Evolutionary conservation across 352 stramenopile genomes (phyloP), one percentile per base, ranked within the genome.

Genomic region (Phytophthora cajani): DNA sequence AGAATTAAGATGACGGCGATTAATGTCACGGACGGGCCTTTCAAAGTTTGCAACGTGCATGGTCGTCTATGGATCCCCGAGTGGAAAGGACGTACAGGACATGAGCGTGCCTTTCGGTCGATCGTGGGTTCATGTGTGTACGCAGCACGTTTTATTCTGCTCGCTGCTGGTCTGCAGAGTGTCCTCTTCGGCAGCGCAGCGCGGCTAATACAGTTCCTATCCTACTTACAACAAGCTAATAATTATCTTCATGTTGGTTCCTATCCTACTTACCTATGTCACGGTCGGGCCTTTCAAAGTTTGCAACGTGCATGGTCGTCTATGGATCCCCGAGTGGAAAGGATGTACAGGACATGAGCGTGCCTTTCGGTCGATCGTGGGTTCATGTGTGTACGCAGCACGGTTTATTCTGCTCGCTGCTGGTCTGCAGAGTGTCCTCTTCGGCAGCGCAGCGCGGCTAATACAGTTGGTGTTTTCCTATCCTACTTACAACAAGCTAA

Each of bases 191-290:
- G 50, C 52, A 60, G 17, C 36, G 10, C 36, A 60, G 17, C 36
- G 36, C 36, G 36, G 58, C 49, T 72, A 77, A 77, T 76, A 76
- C 64, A 74, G 50, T 64, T 72, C 57, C 46, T 75, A 64, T 61
- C 32, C 47, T 77, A 71, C 53, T 68, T 27, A 27, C 23, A 3
- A 65, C 64, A 67, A 46, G 23, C 60, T 71, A 67, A 75, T 68
- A 78, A 68, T 71, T 68, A 71, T 71, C 60, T 58, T 75, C 59
- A 66, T n/a, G n/a, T 11, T 58, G n/a, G 25, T 58, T 66, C 36
- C 36, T 63, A 58, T 58, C 52, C 60, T 71, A 60, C 71, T 65
- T 74, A 75, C 64, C 72, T 47, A 7, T 49, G 16, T 30, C 17
- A 25, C 33, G 53, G 53, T 36, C n/a, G 49, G 16, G 14, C 36